These are phyloP conservation scores for Fusarium denticulatum DNA, from an alignment of 2,329 filamentous ascomycete genomes.

Conservation along the genomic window DNA sequence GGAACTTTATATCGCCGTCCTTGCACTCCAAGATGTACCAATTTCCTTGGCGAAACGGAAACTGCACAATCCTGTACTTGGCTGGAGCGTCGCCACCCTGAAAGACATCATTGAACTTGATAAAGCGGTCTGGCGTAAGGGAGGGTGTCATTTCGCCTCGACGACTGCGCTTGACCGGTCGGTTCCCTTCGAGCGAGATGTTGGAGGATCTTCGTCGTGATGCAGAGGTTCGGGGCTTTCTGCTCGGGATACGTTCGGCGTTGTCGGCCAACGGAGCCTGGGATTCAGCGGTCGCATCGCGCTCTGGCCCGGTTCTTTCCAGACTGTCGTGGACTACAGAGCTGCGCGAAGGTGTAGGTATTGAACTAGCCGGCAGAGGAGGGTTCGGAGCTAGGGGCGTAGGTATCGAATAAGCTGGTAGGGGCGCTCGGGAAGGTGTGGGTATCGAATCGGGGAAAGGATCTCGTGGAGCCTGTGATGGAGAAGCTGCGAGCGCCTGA, in stretches of 20 bases:
- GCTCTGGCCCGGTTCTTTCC: neutral
- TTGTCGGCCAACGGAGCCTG: neutral
- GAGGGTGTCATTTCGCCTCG: neutral
- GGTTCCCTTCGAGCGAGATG: neutral
- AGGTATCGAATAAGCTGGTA: neutral
- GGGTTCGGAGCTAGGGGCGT: neutral
- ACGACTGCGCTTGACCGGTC: neutral
- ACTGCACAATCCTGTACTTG: neutral
- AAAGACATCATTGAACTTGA: neutral
- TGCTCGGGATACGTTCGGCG: neutral
- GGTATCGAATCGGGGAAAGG: neutral
- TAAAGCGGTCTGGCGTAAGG: neutral
- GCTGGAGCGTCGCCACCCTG: neutral
- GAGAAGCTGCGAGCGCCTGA: neutral
- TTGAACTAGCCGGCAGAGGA: neutral
- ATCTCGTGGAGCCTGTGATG: neutral
- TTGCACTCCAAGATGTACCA: slow-evolving; percentile 1
- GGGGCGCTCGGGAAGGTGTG: neutral
- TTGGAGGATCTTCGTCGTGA: neutral
- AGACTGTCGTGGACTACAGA: neutral
- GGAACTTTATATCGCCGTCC: neutral
- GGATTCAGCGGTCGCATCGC: neutral
- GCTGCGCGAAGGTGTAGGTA: neutral
- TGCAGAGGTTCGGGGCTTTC: neutral
- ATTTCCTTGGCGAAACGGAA: neutral